Evolutionary conservation across 176 grass and related monocot genomes (phyloP).

Genomic region (Oryza glaberrima): DNA sequence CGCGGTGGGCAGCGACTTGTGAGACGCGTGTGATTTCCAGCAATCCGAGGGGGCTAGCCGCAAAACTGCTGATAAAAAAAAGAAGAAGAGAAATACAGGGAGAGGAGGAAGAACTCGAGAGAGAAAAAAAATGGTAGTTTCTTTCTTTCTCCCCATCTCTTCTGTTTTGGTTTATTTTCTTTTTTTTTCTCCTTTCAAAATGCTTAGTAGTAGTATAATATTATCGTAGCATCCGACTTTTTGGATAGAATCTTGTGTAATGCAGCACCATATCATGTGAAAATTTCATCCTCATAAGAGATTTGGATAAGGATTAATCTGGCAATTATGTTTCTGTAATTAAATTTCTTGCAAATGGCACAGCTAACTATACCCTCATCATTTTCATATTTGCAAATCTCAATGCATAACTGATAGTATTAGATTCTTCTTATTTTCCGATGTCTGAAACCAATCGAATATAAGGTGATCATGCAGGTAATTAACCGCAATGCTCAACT

Average conservation of each 20-base stretch:
- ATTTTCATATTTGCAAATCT: not conserved
- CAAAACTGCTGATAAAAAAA: not conserved
- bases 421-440: not conserved
- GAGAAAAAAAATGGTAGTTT: not conserved
- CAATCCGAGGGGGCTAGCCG: not conserved
- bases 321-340: constrained; percentile 6
- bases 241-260: constrained; percentile 24
- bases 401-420: not conserved
- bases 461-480: not conserved
- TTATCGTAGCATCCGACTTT: constrained; percentile 35
- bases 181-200: not conserved
- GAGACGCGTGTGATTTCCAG: not conserved
- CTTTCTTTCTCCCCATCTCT: not conserved
- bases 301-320: not conserved
- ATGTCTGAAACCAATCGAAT: not conserved
- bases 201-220: constrained; percentile 7
- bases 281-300: not conserved
- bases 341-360: not conserved
- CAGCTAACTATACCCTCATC: not conserved
- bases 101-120: not conserved
- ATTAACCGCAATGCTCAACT: not conserved
- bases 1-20: not conserved
- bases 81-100: not conserved
- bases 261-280: constrained; percentile 23
- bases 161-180: not conserved